Evolutionary conservation across 169 alveolate species (phyloP), one percentile per base, ranked within the genome.

Genomic region (Pseudocohnilembus persalinus): DNA sequence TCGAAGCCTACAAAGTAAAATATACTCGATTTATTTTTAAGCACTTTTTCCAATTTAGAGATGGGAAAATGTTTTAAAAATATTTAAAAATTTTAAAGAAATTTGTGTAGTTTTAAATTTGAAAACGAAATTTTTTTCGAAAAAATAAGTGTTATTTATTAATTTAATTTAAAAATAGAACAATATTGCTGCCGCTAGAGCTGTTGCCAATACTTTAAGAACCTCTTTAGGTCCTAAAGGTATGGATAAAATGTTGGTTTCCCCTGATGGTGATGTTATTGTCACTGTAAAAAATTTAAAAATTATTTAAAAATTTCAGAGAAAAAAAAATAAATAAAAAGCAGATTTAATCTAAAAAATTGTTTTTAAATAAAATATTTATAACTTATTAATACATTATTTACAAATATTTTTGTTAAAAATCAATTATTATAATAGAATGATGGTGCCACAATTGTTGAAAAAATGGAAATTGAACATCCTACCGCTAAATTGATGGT

Each of bases 161-260:
- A 11, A 74, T n/a, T 68, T 25, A 76, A 72, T 32, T 88, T 30
- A 72, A 88, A 91, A 91, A 93, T 16, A 93, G 84, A 32, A 77
- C 68, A 86, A 99, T 92, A 99, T 99, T 35, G 77, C 97, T 84
- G 99, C 99, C n/a, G 99, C 99, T 1, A 92, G 97, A 83, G 96
- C 99, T 30, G 98, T 98, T 20, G 99, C 99, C 15, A 98, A 97
- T 89, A 95, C 99, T 28, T 94, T 99, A 83, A 94, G 98, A 83
- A 96, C 99, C 79, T 98, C 99, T 29, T 96, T 99, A 84, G 99
- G 99, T 0, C 99, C 99, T 29, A 98, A 98, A 87, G 99, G 99
- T 31, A 99, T 99, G 99, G 99, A 99, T 89, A 99, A 99, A 90
- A 98, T 99, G 94, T 97, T 99, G 80, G 99, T 98, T 27, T 94